Evolutionary conservation across 768 basidiomycete genomes (phyloP), one percentile per base, ranked within the genome.

Genomic region (Trametes maxima): DNA sequence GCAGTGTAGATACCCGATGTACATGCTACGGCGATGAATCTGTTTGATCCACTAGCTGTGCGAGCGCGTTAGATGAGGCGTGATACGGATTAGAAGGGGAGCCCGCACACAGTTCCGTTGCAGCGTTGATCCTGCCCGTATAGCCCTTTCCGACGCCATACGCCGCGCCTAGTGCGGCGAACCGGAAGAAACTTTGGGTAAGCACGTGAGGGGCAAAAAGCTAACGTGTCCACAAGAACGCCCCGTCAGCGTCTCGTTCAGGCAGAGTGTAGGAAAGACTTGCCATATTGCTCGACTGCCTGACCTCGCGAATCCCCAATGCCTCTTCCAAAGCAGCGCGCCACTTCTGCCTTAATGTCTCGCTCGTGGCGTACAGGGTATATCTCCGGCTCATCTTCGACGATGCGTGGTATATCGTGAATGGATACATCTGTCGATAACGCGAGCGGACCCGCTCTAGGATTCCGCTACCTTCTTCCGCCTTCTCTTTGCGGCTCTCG

Each of bases 211-310:
- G 79, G 28, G 84, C 84, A 63, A 90, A 92, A 79, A 83, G 87
- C 92, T 94, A 59, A 19, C 5, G 19, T 4, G 2, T 5, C 25
- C 33, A 25, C 35, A 7, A 17, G 24, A 21, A 22, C 36, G 25
- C 5, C 2, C 13, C 13, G 54, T 25, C 24, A 54, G 13, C 46
- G 47, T 54, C 11, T 57, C 17, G 42, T 48, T 13, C 1, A 45
- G 36, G 36, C 33, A 42, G 24, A 68, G 49, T 68, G 67, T 14
- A 65, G 63, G 54, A 19, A 12, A 6, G 51, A 68, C 78, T 24
- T 64, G 91, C 92, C 86, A 85, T 86, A 66, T 90, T 93, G 17
- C 79, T 81, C 44, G 93, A 92, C 63, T 85, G 84, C 50, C 85
- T 75, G 8, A 80, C 87, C 64, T 80, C 81, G 64, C 89, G 79